A percentile compares a stretch with the other conserved stretches of the same genome.
Evolutionary conservation across 306 rosid genomes (phyloP).

Genomic region (Trifolium dubium): DNA sequence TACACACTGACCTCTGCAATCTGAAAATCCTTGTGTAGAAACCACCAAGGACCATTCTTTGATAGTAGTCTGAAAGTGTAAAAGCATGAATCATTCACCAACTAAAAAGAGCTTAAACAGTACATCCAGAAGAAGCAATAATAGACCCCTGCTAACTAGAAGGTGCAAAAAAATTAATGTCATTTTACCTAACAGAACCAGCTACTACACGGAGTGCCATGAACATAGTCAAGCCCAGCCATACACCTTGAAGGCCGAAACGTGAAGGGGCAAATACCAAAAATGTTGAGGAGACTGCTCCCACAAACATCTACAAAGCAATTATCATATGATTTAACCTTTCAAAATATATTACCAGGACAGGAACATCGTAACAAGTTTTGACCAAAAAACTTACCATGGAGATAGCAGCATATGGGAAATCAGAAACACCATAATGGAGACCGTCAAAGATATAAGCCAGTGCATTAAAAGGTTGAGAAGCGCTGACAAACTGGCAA

Average conservation of each 20-base stretch:
- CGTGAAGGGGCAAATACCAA: conserved; percentile 67
- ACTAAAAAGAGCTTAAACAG: not conserved
- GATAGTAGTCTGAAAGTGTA: conserved; percentile 67
- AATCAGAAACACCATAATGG: conserved; percentile 93
- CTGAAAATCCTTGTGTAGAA: conserved; percentile 64
- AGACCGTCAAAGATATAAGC: conserved; percentile 94
- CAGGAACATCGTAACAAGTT: conserved; percentile 27
- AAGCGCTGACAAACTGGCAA: conserved; percentile 81
- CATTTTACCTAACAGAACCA: conserved; percentile 71
- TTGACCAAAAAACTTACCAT: conserved; percentile 65
- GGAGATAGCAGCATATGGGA: conserved; percentile 82
- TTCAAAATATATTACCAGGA: conserved; percentile 29
- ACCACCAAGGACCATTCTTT: conserved; percentile 96
- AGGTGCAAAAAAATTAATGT: not conserved
- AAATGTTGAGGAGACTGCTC: conserved; percentile 69
- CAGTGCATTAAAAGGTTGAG: conserved; percentile 89
- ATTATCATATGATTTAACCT: conserved; percentile 28
- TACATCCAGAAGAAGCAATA: conserved; percentile 19
- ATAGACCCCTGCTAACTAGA: not conserved
- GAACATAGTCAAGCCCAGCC: conserved; percentile 84
- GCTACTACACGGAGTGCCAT: conserved; percentile 82
- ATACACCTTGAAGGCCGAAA: conserved; percentile 81
- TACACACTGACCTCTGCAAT: conserved; percentile 55
- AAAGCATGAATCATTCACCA: conserved; percentile 33
- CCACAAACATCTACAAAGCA: conserved; percentile 65